Evolutionary conservation across 768 basidiomycete species (phyloP), one percentile per base, ranked within the genome.

Genomic region (Leucocoprinus birnbaumii): DNA sequence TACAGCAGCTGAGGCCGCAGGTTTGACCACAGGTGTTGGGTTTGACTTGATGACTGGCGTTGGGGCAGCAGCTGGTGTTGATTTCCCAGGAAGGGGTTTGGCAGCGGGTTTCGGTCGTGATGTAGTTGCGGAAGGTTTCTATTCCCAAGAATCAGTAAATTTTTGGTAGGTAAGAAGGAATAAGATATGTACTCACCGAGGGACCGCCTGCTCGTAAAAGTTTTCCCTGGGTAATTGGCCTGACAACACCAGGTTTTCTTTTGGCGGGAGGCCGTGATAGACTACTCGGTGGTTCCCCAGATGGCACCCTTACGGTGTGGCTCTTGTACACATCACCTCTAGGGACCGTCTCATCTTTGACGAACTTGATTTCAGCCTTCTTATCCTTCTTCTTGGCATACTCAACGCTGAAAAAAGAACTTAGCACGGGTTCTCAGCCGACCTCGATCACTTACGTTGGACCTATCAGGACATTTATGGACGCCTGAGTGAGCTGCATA

Each of bases 311-410:
- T 16, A 99, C 87, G 1, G 84, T 81, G 64, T 95, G 92, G 61
- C 92, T 95, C 81, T 98, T 99, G 74, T 99, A 99, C 9, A 82
- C 63, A 65, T 94, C 97, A 57, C 89, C 86, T 53, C 82, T 83
- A 10, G 67, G 72, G 18, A 96, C 73, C 7, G 86, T 84, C 70
- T 98, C 95, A 65, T 98, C 94, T 75, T 91, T 96, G 63, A 87
- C 68, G 58, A 92, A 88, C 68, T 88, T 89, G 71, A 99, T 92
- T 51, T 83, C 78, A 3, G 88, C 85, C 65, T 85, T 85, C 74
- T 98, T 99, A 59, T 95, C 95, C 72, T 94, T 98, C 82, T 99
- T 99, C 80, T 99, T 98, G 40, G 79, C 78, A 68, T 98, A 98
- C 54, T 91, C 84, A 57, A 98, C 72, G 7, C 91, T 98, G 31